phyloP scores from a whole-genome alignment of 495 filamentous ascomycete genomes.

The Trypethelium eluteriae region DNA sequence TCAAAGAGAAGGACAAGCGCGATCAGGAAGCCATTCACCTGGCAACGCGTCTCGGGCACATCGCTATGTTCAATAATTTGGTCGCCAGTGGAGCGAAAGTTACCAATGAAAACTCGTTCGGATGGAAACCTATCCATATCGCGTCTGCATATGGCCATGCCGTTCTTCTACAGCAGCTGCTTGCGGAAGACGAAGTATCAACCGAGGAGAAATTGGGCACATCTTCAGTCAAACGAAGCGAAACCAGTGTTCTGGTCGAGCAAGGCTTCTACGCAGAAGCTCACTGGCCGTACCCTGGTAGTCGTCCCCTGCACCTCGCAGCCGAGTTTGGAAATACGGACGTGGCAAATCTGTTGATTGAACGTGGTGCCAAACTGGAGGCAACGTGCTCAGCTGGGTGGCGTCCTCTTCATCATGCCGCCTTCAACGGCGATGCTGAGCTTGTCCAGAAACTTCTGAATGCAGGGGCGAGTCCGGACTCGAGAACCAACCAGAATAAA shows the following conservation, averaged over 20 bases:
- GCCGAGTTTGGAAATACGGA: constrained; percentile 27
- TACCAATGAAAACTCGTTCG: constrained; percentile 23
- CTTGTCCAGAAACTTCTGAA: constrained; percentile 21
- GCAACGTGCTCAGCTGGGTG: constrained; percentile 21
- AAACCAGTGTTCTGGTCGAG: constrained; percentile 25
- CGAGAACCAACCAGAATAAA: constrained; percentile 18
- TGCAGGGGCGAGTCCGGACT: constrained; percentile 14
- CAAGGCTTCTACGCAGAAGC: constrained; percentile 31
- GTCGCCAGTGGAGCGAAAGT: constrained; percentile 24
- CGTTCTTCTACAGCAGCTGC: constrained; percentile 21
- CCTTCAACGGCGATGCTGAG: constrained; percentile 19
- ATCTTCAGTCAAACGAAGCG: constrained; percentile 23
- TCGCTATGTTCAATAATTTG: constrained; percentile 20
- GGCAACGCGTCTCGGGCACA: constrained; percentile 24
- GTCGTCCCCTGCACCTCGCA: constrained; percentile 28
- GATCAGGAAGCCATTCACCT: constrained; percentile 27
- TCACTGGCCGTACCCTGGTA: constrained; percentile 28
- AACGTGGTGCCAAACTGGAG: constrained; percentile 26
- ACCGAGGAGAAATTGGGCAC: constrained; percentile 28
- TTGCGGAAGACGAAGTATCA: constrained; percentile 19
- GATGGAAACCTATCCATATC: constrained; percentile 30
- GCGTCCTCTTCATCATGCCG: constrained; percentile 27
- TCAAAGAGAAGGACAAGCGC: constrained; percentile 22
- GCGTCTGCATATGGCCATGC: constrained; percentile 28
- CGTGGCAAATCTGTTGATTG: constrained; percentile 25